Conservation (phyloP, 148 eudicot species). For the Talinum fruticosum region DNA sequence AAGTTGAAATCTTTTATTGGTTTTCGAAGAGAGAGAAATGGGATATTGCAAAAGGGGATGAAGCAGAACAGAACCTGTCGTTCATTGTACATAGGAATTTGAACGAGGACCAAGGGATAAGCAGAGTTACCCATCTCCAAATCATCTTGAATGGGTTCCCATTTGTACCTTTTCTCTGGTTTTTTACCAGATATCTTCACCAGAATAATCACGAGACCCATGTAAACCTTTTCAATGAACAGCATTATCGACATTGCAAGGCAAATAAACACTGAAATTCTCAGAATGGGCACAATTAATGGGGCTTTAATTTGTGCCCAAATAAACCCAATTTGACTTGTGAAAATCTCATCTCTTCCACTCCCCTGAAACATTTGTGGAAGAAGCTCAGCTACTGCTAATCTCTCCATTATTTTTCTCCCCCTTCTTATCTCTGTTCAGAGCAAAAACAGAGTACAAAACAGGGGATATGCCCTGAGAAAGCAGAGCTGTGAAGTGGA, state of each 20-base stretch:
- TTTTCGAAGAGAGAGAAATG: too few species aligned
- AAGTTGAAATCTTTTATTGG: too few species aligned
- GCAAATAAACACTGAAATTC: conserved; percentile 38
- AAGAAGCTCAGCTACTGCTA: too few species aligned
- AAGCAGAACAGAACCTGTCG: conserved; percentile 69
- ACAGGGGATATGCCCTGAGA: too few species aligned
- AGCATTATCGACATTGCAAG: conserved; percentile 60
- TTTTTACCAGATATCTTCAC: conserved; percentile 47
- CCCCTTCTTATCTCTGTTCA: too few species aligned
- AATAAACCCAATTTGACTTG: conserved; percentile 31
- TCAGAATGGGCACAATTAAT: conserved; percentile 50
- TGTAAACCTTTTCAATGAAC: conserved; percentile 55
- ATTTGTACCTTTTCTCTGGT: conserved; percentile 56
- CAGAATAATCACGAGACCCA: conserved; percentile 49
- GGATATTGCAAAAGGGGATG: too few species aligned
- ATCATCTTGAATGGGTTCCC: conserved; percentile 66
- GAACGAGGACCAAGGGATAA: conserved; percentile 73
- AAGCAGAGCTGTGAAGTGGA: too few species aligned
- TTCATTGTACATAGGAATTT: conserved; percentile 78
- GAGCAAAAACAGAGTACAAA: too few species aligned
- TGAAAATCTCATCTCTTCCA: too few species aligned
- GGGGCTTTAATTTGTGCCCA: conserved; percentile 54
- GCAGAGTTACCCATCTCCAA: conserved; percentile 52
- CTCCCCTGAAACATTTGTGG: too few species aligned
- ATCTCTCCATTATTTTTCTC: too few species aligned